Percentiles rank a stretch among this genome's conserved stretches.
Evolutionary conservation across 495 filamentous ascomycete genomes (phyloP).

Genomic region (Saxophila tyrrhenica): DNA sequence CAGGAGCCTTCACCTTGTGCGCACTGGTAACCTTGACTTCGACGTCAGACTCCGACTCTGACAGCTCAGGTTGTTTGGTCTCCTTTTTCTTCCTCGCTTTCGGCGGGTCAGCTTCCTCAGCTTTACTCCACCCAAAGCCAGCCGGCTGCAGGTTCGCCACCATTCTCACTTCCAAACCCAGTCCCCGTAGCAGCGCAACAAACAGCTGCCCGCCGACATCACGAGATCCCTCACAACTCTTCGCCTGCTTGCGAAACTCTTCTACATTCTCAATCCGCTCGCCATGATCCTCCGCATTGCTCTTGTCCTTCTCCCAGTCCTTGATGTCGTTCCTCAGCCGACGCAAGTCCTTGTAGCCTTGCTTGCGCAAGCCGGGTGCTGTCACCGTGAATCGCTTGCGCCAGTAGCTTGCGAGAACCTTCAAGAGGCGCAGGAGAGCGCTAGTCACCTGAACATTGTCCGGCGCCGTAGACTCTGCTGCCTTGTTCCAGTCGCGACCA

Average conservation of each 20-base stretch:
- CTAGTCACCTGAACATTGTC: slow-evolving; percentile 44
- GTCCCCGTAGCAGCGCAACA: slow-evolving; percentile 69
- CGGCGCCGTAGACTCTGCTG: slow-evolving; percentile 17
- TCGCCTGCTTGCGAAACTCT: slow-evolving; percentile 58
- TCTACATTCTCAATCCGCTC: slow-evolving; percentile 56
- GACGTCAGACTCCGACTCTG: slow-evolving; percentile 11
- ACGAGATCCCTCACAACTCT: slow-evolving; percentile 65
- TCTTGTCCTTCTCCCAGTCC: slow-evolving; percentile 48
- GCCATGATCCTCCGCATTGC: slow-evolving; percentile 55
- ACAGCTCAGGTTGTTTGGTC: neutral
- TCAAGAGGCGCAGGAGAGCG: slow-evolving; percentile 69
- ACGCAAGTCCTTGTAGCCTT: slow-evolving; percentile 66
- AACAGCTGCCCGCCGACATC: slow-evolving; percentile 88
- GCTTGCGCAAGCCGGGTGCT: slow-evolving; percentile 72
- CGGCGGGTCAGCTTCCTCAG: slow-evolving; percentile 49
- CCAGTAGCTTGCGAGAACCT: slow-evolving; percentile 71
- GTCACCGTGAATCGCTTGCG: slow-evolving; percentile 69
- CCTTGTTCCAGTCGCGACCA: slow-evolving; percentile 75
- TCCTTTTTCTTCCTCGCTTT: slow-evolving; percentile 25
- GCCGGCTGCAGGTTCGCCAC: slow-evolving; percentile 76
- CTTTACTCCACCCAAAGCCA: slow-evolving; percentile 84
- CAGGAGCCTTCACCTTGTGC: neutral
- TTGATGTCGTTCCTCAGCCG: slow-evolving; percentile 56
- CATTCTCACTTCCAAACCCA: slow-evolving; percentile 70
- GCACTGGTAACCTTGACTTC: neutral